These are phyloP conservation scores for Lepidium sativum DNA, from an alignment of 345 rosid genomes.

Conservation along the genomic window DNA sequence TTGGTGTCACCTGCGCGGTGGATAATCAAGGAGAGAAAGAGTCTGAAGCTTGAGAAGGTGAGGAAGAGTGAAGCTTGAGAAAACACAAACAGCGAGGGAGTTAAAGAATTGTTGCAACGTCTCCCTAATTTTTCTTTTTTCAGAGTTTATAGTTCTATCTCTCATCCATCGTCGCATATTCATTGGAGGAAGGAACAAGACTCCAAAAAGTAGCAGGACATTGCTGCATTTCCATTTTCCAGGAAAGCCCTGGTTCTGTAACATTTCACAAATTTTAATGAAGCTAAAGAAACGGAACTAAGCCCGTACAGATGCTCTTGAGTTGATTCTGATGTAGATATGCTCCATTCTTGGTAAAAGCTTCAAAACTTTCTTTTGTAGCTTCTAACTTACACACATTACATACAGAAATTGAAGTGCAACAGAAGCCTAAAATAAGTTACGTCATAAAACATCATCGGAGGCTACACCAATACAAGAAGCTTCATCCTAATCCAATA, in stretches of 20 bases:
- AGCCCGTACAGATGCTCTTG: background rate
- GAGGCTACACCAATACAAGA: constrained; percentile 3
- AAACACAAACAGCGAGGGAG: background rate
- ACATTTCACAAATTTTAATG: background rate
- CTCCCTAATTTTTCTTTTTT: background rate
- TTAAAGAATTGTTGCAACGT: background rate
- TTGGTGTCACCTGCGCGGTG: constrained; percentile 64
- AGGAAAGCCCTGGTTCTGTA: constrained; percentile 15
- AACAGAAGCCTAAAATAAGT: background rate
- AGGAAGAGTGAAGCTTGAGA: constrained; percentile 33
- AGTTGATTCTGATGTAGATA: background rate
- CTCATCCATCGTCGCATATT: background rate
- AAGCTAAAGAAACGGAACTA: background rate
- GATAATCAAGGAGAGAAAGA: constrained; percentile 30
- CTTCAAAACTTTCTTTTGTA: background rate
- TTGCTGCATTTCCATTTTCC: constrained; percentile 4
- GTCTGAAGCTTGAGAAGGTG: constrained; percentile 31
- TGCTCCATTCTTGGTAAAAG: background rate
- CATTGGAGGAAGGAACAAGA: constrained; percentile 11
- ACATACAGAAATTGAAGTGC: constrained; percentile 3
- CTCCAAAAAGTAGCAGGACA: constrained; percentile 4
- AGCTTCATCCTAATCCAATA: background rate
- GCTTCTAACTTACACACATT: constrained; percentile 5
- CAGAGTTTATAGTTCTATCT: background rate
- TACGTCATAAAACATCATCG: background rate